phyloP scores from a whole-genome alignment of 2,329 filamentous ascomycete genomes.

The Biscogniauxia mediterranea region DNA sequence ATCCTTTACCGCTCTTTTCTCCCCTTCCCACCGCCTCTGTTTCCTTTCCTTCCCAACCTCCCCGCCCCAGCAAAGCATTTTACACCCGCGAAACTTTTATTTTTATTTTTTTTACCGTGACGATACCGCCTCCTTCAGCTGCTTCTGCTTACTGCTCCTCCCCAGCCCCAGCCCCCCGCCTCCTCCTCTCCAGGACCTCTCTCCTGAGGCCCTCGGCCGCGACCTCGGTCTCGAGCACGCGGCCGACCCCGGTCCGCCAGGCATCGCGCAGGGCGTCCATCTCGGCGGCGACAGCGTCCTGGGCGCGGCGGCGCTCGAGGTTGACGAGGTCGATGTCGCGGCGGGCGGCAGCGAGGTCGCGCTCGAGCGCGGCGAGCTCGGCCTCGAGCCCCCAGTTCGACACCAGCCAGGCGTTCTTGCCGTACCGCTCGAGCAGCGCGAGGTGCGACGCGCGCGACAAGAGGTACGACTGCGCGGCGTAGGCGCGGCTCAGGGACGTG shows the following conservation, averaged over 20 bases:
- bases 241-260: slow-evolving; percentile 77
- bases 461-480: slow-evolving; percentile 53
- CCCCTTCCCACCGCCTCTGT: no score
- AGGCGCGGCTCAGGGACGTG: slow-evolving; percentile 57
- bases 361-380: slow-evolving; percentile 67
- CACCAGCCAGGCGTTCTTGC: slow-evolving; percentile 89
- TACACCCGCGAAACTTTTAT: no score
- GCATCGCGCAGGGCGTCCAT: slow-evolving; percentile 69
- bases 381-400: slow-evolving; percentile 78
- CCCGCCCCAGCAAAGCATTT: no score
- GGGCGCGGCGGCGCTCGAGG: slow-evolving; percentile 63
- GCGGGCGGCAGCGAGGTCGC: slow-evolving; percentile 67
- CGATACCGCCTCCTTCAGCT: no score
- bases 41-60: no score
- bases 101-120: no score
- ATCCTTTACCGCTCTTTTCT: no score
- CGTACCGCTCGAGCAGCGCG: slow-evolving; percentile 72
- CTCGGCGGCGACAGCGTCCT: slow-evolving; percentile 72
- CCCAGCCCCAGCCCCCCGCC: slow-evolving; percentile 10
- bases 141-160: neutral
- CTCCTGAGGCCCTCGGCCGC: slow-evolving; percentile 71
- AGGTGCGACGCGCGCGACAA: slow-evolving; percentile 55
- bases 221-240: slow-evolving; percentile 81
- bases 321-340: slow-evolving; percentile 73
- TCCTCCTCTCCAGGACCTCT: slow-evolving; percentile 63